Evolutionary conservation across 2,329 filamentous ascomycete species (phyloP).

Genomic region (Corynespora cassiicola): DNA sequence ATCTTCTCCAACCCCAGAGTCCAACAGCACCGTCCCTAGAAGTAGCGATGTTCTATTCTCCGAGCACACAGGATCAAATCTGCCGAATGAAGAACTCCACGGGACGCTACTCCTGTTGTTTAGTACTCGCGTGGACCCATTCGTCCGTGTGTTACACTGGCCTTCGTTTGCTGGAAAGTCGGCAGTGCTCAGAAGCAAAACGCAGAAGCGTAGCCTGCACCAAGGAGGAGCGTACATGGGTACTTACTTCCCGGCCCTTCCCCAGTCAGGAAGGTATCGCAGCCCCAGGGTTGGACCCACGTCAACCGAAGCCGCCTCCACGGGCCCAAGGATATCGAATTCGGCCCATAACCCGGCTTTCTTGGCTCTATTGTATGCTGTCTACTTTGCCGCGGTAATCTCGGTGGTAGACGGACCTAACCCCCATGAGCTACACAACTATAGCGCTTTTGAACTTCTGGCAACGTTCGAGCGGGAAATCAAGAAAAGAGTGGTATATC

Average conservation of each 20-base stretch:
- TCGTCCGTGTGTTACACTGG: conserved; percentile 27
- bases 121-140: conserved; percentile 23
- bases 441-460: conserved; percentile 15
- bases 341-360: conserved; percentile 12
- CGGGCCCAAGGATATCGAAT: neutral
- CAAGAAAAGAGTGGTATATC: conserved; percentile 11
- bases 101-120: conserved; percentile 12
- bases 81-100: conserved; percentile 6
- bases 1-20: no score
- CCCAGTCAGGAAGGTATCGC: no score
- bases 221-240: no score
- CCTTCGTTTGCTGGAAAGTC: conserved; percentile 24
- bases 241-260: conserved; percentile 12
- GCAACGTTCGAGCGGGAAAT: conserved; percentile 19
- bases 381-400: conserved; percentile 25
- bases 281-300: conserved; percentile 9
- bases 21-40: no score
- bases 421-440: conserved; percentile 15
- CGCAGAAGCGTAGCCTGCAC: no score
- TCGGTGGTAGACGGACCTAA: conserved; percentile 20
- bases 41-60: no score
- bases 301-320: conserved; percentile 3
- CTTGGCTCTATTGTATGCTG: conserved; percentile 17
- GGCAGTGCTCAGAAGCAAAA: no score
- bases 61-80: no score